A percentile compares a stretch with the other conserved stretches of the same genome.
These are phyloP conservation scores for Lathyrus oleraceus DNA, from an alignment of 306 rosid species.

Conservation along the genomic window DNA sequence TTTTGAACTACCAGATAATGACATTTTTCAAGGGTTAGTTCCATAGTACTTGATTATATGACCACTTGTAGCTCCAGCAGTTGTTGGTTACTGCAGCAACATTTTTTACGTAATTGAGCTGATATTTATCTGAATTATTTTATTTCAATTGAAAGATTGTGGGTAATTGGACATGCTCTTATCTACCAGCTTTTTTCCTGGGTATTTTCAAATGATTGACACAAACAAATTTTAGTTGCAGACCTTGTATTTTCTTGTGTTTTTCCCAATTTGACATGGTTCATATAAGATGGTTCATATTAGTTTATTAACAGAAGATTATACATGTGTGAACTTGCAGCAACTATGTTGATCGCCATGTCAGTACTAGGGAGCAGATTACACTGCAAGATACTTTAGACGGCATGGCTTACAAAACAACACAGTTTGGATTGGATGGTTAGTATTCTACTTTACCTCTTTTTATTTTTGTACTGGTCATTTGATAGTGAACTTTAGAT, in stretches of 20 bases:
- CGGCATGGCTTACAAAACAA: conserved; percentile 85
- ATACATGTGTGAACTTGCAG: conserved; percentile 63
- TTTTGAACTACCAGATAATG: conserved; percentile 97
- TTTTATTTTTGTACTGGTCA: conserved; percentile 14
- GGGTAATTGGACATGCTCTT: conserved; percentile 7
- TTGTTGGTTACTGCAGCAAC: conserved; percentile 14
- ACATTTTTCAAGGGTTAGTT: conserved; percentile 85
- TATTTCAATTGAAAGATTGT: conserved; percentile 3
- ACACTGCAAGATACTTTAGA: conserved; percentile 96
- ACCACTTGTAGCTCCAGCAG: conserved; percentile 25
- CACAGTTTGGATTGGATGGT: conserved; percentile 99
- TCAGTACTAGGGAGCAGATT: conserved; percentile 92
- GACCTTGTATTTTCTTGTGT: neutral
- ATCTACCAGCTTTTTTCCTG: conserved; percentile 21
- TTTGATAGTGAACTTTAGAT: conserved; percentile 17
- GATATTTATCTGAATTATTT: conserved; percentile 13
- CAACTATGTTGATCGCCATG: conserved; percentile 91
- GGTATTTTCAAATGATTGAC: conserved; percentile 15
- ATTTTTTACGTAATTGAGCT: conserved; percentile 11
- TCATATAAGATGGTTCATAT: conserved; percentile 27
- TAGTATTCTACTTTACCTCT: conserved; percentile 36
- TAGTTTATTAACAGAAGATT: conserved; percentile 37
- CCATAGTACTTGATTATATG: conserved; percentile 32
- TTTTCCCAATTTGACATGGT: conserved; percentile 3
- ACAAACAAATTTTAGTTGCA: conserved; percentile 20